Evolutionary conservation across 1,284 basidiomycete species (phyloP).

Genomic region (Cronartium ribicola): DNA sequence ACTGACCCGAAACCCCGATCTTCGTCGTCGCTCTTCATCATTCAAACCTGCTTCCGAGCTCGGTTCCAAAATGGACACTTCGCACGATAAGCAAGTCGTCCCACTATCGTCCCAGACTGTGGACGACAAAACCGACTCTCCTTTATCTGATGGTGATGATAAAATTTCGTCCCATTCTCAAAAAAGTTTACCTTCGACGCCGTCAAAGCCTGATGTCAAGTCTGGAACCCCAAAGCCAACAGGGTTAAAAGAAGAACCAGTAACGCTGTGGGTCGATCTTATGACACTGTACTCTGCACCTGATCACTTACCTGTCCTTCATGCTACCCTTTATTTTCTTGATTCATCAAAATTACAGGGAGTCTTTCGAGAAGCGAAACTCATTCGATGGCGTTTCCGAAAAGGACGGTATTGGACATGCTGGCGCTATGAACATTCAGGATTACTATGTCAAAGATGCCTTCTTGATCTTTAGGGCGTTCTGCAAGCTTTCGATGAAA

Average conservation of each 20-base stretch:
- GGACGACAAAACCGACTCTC: neutral
- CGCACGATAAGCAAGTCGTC: neutral
- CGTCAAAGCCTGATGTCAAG: neutral
- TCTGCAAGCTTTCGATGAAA: constrained; percentile 98
- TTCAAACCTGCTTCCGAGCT: neutral
- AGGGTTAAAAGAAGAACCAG: constrained; percentile 20
- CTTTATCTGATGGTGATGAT: neutral
- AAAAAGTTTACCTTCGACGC: neutral
- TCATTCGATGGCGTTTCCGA: constrained; percentile 45
- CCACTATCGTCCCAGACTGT: neutral
- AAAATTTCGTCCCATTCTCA: neutral
- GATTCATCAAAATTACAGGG: constrained; percentile 18
- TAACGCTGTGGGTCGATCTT: constrained; percentile 29
- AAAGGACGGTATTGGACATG: constrained; percentile 45
- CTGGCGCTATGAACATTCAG: constrained; percentile 50
- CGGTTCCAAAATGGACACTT: neutral
- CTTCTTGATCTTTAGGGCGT: constrained; percentile 87
- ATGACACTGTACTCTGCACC: neutral
- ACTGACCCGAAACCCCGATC: constrained; percentile 6
- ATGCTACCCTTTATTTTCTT: neutral
- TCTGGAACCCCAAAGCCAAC: constrained; percentile 1
- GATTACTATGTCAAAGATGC: constrained; percentile 92
- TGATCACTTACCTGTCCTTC: constrained; percentile 3
- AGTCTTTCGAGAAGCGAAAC: constrained; percentile 48
- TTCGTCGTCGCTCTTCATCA: neutral